phyloP scores from a whole-genome alignment of 176 grass and related monocot genomes.

The Oropetium thomaeum region DNA sequence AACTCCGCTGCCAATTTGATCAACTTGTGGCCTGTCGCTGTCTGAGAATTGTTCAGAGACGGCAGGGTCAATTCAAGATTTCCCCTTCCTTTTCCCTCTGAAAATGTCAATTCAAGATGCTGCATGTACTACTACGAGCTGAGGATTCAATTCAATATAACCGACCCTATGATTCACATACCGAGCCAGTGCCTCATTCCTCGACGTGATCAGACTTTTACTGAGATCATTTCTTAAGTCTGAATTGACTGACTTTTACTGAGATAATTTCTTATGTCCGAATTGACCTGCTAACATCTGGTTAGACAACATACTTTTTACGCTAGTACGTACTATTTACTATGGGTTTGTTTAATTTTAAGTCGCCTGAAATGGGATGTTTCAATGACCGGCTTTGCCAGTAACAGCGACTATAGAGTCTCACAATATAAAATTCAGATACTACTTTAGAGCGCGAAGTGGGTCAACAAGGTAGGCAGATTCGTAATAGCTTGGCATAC shows the following conservation, averaged over 20 bases:
- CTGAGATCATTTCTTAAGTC: too few relatives aligned
- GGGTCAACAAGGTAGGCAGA: neutral
- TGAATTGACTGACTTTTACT: neutral
- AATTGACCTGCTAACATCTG: neutral
- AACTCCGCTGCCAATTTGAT: neutral
- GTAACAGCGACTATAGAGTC: neutral
- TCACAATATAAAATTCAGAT: too few relatives aligned
- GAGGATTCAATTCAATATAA: neutral
- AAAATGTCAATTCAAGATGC: neutral
- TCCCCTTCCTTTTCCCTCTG: neutral
- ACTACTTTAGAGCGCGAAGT: too few relatives aligned
- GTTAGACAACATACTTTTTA: neutral
- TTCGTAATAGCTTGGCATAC: neutral
- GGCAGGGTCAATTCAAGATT: slow-evolving; percentile 14
- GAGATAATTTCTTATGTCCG: neutral
- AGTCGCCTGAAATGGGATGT: too few relatives aligned
- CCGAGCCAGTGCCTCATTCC: too few relatives aligned
- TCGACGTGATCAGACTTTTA: neutral
- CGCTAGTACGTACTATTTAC: too few relatives aligned
- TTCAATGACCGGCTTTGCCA: neutral
- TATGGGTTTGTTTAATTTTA: too few relatives aligned
- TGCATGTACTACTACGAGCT: neutral
- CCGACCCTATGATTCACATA: neutral
- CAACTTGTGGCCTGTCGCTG: neutral
- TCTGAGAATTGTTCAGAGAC: slow-evolving; percentile 19